phyloP scores from a whole-genome alignment of 1,284 basidiomycete species.

The Fomitopsis schrenkii region DNA sequence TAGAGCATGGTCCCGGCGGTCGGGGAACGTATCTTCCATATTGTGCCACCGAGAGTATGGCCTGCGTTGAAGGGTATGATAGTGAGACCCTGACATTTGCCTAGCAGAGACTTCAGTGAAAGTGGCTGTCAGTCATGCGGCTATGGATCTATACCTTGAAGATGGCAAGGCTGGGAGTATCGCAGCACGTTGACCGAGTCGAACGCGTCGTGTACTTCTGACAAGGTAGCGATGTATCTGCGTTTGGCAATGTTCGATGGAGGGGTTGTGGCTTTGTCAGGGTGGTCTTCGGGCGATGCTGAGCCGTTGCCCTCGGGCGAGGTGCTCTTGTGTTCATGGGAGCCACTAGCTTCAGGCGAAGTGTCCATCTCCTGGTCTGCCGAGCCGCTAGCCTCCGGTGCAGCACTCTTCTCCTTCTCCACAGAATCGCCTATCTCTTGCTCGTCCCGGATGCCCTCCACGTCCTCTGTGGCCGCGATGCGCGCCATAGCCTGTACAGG shows the following conservation, averaged over 20 bases:
- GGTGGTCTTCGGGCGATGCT: slow-evolving; percentile 7
- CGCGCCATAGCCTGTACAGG: slow-evolving; percentile 97
- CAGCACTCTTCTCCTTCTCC: slow-evolving; percentile 7
- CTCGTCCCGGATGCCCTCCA: slow-evolving; percentile 76
- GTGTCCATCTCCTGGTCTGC: neutral
- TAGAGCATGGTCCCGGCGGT: slow-evolving; percentile 95
- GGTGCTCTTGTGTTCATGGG: neutral
- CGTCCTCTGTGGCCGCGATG: slow-evolving; percentile 82
- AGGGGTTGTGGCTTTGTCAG: slow-evolving; percentile 2
- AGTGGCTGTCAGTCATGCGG: neutral
- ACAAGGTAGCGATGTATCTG: slow-evolving; percentile 71
- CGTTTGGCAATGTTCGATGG: slow-evolving; percentile 21
- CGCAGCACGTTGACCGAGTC: slow-evolving; percentile 89
- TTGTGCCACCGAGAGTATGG: slow-evolving; percentile 93
- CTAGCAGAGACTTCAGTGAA: slow-evolving; percentile 34
- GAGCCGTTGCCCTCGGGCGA: slow-evolving; percentile 9
- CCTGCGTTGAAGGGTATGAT: slow-evolving; percentile 97
- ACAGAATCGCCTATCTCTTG: slow-evolving; percentile 48
- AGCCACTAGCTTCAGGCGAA: neutral
- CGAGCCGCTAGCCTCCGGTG: neutral
- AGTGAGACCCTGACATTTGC: slow-evolving; percentile 87
- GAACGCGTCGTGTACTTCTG: slow-evolving; percentile 94
- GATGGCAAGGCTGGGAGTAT: slow-evolving; percentile 93
- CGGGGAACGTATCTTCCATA: slow-evolving; percentile 98
- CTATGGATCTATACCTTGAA: slow-evolving; percentile 65